Base-by-base conservation (phyloP, 2,329 filamentous ascomycete species). In the Exophiala oligosperma region DNA sequence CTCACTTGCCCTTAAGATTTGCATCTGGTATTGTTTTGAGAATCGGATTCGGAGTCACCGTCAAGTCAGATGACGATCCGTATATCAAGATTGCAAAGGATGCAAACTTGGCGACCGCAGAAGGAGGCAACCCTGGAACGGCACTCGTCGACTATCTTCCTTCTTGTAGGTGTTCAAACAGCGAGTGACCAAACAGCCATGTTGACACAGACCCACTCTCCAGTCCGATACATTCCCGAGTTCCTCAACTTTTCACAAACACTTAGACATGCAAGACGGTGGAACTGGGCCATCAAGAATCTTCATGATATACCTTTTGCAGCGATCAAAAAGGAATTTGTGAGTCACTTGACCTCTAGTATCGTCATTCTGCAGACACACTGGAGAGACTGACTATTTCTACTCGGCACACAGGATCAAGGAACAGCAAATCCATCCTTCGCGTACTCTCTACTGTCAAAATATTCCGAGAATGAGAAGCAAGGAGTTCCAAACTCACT, bases 91-190 rank as follows among this genome's bases (percentile, higher is more conserved):
- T 78, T 24, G 73, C 79, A 6, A 67, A 74, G 49, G 75, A 81
- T 21, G 76, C 81, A 40, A 71, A 71, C 24, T 71, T 78, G 47
- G 71, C 76, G 4, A 77, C 81, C 65, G 68, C 48, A 11, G 23
- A 52, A 29, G 69, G 69, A 24, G 70, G 70, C 1, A 60, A 66
- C 3, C 70, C 70, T 12, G 70, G 63, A 12, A 66, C 63, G 2
- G 77, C 74, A 2, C 69, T 78, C 1, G 76, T 81, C 12, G 80
- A 82, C 64, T 73, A 78, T 60, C 79, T 82, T 52, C 80, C 80
- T 0, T 68, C 73, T 14, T 43, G 37, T 52, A 40, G 40, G 32
- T 21, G 7, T 23, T 44, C 17, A 21, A 44, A 23, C 7, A 12
- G 17, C 41, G 8, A 17, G 17, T 17, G 6, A 23, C 11, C 46